Conservation (phyloP, 176 grass and related monocot species). For the Oryza punctata region DNA sequence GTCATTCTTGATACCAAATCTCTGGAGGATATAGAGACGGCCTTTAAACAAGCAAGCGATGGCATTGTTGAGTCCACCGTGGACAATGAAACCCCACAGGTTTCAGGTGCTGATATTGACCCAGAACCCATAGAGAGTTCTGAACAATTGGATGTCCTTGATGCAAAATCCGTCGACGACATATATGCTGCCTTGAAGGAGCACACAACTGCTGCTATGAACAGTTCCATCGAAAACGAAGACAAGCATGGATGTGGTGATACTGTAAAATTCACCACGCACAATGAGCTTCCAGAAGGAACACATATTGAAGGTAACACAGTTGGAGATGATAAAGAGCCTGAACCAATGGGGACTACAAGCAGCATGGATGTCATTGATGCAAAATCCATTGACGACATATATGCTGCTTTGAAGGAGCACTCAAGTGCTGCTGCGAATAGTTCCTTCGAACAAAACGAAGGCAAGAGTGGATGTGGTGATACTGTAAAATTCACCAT, state of each 20-base stretch:
- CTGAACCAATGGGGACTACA: conserved; percentile 34
- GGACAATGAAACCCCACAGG: conserved; percentile 27
- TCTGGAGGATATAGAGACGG: conserved; percentile 56
- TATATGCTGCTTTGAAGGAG: conserved; percentile 47
- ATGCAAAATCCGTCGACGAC: conserved; percentile 71
- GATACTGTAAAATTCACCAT: not conserved
- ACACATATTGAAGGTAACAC: conserved; percentile 17
- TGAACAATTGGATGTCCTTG: conserved; percentile 49
- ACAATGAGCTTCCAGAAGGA: conserved; percentile 2
- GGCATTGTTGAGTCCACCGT: conserved; percentile 26
- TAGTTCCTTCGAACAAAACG: conserved; percentile 36
- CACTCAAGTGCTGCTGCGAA: conserved; percentile 25
- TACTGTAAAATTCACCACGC: not conserved
- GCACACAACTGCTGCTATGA: conserved; percentile 17
- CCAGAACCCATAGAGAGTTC: conserved; percentile 21
- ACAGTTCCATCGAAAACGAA: conserved; percentile 36
- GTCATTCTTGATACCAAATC: conserved; percentile 57
- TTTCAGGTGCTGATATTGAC: conserved; percentile 10
- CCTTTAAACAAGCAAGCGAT: conserved; percentile 54
- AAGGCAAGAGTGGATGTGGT: conserved; percentile 28
- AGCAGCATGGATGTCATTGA: conserved; percentile 53
- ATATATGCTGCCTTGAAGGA: conserved; percentile 51
- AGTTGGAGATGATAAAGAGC: not conserved
- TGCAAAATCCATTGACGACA: conserved; percentile 70
- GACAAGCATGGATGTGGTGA: conserved; percentile 28